These are phyloP conservation scores for Raddia guianensis DNA, from an alignment of 176 grass and related monocot species.

Conservation along the genomic window DNA sequence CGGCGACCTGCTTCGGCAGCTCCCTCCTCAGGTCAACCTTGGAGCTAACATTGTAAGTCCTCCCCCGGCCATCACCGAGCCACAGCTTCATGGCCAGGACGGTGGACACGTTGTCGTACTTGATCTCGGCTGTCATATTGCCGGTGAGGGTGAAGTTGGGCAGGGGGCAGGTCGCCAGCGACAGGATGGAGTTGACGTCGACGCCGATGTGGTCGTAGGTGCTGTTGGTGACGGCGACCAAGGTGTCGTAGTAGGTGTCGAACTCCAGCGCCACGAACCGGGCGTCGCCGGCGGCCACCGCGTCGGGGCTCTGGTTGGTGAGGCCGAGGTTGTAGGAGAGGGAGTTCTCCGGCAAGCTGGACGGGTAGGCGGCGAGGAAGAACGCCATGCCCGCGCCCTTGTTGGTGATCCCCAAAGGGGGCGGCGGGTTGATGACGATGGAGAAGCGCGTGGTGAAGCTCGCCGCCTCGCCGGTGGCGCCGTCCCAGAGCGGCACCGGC, in stretches of 20 bases:
- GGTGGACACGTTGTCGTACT: neutral
- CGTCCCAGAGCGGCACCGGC: slow-evolving; percentile 35
- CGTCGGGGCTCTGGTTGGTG: neutral
- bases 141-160: neutral
- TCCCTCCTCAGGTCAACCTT: slow-evolving; percentile 42
- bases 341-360: neutral
- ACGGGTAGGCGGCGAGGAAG: slow-evolving; percentile 36
- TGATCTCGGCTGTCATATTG: slow-evolving; percentile 23
- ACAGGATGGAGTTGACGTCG: slow-evolving; percentile 8
- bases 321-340: slow-evolving; percentile 19
- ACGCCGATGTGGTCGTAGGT: slow-evolving; percentile 31
- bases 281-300: neutral
- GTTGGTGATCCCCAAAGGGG: neutral
- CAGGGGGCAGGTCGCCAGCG: neutral
- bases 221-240: neutral
- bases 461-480: slow-evolving; percentile 14
- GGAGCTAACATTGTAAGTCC: neutral
- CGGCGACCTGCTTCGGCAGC: slow-evolving; percentile 41
- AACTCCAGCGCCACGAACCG: slow-evolving; percentile 40
- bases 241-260: slow-evolving; percentile 23
- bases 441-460: slow-evolving; percentile 42
- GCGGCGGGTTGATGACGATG: slow-evolving; percentile 8
- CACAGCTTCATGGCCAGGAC: neutral
- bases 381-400: slow-evolving; percentile 37
- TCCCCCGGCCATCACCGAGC: neutral